A percentile compares a stretch with the other conserved stretches of the same genome.
Evolutionary conservation across 2,329 filamentous ascomycete genomes (phyloP).

Genomic region (Diplocarpon mali): DNA sequence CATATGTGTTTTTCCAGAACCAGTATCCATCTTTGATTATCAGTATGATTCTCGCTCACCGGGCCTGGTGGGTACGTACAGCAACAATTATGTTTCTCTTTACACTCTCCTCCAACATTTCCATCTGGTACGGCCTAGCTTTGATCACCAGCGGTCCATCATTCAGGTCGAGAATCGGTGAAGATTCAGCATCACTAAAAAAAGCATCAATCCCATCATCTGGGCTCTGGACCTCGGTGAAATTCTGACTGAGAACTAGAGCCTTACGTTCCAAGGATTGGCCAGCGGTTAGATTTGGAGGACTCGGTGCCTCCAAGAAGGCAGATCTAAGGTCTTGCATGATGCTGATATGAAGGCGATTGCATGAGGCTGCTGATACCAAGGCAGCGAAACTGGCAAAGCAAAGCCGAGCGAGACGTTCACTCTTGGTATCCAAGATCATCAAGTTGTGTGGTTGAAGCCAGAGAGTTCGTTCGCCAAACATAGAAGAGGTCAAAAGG

Average conservation of each 20-base stretch:
- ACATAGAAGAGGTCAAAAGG: no score
- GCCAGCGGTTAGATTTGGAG: not conserved
- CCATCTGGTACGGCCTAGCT: slow-evolving; percentile 48
- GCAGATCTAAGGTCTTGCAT: not conserved
- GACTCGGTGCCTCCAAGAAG: not conserved
- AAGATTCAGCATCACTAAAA: slow-evolving; percentile 4
- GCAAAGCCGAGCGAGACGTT: no score
- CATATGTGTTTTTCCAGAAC: slow-evolving; percentile 70
- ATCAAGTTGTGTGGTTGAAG: no score
- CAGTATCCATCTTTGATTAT: slow-evolving; percentile 60
- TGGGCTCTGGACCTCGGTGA: no score
- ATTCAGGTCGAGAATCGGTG: not conserved
- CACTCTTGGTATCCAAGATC: no score
- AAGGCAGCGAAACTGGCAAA: not conserved
- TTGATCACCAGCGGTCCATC: slow-evolving; percentile 13
- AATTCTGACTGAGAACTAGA: no score
- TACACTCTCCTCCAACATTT: slow-evolving; percentile 64
- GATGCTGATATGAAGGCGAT: not conserved
- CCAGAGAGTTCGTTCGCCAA: no score
- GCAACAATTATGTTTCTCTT: slow-evolving; percentile 60
- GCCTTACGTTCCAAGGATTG: no score
- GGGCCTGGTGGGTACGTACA: slow-evolving; percentile 31
- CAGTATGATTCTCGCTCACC: not conserved
- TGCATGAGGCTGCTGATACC: not conserved
- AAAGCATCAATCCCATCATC: slow-evolving; percentile 2